These are phyloP conservation scores for Fusarium bactridioides DNA, from an alignment of 2,329 filamentous ascomycete genomes.

Conservation along the genomic window DNA sequence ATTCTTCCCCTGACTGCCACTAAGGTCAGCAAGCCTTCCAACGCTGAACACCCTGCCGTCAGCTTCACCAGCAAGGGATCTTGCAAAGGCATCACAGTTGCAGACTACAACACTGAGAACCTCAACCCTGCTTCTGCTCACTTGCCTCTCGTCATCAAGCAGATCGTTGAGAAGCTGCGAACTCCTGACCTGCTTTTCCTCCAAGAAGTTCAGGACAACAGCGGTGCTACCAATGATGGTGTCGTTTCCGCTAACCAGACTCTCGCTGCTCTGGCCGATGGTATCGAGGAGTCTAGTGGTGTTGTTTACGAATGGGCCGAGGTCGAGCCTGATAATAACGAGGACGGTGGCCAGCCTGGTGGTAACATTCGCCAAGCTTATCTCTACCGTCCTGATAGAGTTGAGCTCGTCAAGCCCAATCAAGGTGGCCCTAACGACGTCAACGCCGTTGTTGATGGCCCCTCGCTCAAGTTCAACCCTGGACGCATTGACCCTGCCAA, in stretches of 20 bases:
- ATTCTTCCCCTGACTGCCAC: conserved; percentile 70
- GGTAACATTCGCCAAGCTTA: conserved; percentile 78
- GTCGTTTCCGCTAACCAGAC: conserved; percentile 65
- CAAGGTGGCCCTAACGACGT: conserved; percentile 62
- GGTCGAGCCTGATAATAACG: conserved; percentile 65
- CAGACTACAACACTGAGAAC: conserved; percentile 76
- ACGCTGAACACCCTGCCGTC: conserved; percentile 58
- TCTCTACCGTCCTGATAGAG: conserved; percentile 68
- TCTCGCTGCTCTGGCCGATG: conserved; percentile 61
- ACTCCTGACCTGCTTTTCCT: conserved; percentile 72
- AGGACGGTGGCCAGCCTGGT: conserved; percentile 72
- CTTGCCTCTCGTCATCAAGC: conserved; percentile 65
- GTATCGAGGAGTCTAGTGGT: conserved; percentile 59
- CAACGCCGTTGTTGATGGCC: conserved; percentile 63
- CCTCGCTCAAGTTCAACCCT: conserved; percentile 72
- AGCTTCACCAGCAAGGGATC: conserved; percentile 61
- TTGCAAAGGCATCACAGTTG: conserved; percentile 70
- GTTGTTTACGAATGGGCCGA: conserved; percentile 67
- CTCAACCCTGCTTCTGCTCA: conserved; percentile 64
- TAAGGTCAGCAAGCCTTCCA: conserved; percentile 55
- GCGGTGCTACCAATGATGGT: conserved; percentile 67
- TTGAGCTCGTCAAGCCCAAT: conserved; percentile 67
- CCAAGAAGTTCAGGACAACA: conserved; percentile 76
- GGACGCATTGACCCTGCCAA: conserved; percentile 71
- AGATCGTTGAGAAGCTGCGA: conserved; percentile 70